Percentiles rank a stretch among this genome's conserved stretches.
phyloP scores from a whole-genome alignment of 1,284 basidiomycete genomes.

The Microbotryomycetes sp. region DNA sequence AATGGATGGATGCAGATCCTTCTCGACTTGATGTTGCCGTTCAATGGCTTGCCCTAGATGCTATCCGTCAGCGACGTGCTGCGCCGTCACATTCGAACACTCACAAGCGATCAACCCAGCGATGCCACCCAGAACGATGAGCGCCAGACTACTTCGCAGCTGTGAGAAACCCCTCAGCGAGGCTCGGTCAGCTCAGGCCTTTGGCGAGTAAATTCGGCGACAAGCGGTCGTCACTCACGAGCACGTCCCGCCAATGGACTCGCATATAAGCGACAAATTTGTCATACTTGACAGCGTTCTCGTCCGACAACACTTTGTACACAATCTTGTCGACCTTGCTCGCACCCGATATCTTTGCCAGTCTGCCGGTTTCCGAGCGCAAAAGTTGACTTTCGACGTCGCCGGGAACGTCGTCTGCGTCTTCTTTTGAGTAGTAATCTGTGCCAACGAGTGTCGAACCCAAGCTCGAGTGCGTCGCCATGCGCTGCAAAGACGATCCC shows the following conservation, averaged over 20 bases:
- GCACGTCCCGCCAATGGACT: slow-evolving; percentile 12
- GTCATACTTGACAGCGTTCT: not conserved
- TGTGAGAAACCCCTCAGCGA: too few species aligned
- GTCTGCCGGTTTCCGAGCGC: not conserved
- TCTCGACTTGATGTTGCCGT: too few species aligned
- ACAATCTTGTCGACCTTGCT: not conserved
- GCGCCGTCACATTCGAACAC: not conserved
- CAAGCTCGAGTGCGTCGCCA: not conserved
- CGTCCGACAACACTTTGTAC: not conserved
- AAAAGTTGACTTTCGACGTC: not conserved
- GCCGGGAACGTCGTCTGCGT: not conserved
- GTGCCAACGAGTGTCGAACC: slow-evolving; percentile 17
- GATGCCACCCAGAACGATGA: not conserved
- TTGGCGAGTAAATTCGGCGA: too few species aligned
- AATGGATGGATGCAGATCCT: too few species aligned
- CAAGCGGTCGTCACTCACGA: slow-evolving; percentile 4
- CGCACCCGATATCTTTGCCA: not conserved
- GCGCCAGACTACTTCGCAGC: slow-evolving; percentile 2
- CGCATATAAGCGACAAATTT: not conserved
- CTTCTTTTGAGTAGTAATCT: too few species aligned
- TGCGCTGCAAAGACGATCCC: not conserved
- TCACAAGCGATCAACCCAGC: slow-evolving; percentile 11
- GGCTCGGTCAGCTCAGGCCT: too few species aligned
- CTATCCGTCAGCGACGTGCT: not conserved
- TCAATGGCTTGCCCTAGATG: not conserved